These are phyloP conservation scores for Pichia nanzhaoensis DNA, from an alignment of 805 yeast genomes.

Conservation along the genomic window DNA sequence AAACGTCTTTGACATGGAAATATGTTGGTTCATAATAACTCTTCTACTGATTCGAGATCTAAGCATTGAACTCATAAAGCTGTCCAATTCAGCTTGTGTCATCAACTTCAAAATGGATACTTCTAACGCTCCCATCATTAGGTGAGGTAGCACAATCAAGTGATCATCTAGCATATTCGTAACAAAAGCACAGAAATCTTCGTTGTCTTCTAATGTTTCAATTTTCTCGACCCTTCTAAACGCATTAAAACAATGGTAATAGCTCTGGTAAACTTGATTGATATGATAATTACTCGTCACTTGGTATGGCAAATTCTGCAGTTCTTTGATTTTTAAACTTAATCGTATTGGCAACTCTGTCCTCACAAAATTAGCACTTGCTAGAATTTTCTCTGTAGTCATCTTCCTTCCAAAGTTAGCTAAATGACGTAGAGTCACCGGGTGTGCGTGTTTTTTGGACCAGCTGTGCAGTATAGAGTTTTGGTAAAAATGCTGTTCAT, in stretches of 20 bases:
- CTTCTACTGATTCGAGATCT: conserved; percentile 86
- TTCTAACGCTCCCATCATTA: conserved; percentile 91
- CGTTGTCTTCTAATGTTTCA: conserved; percentile 66
- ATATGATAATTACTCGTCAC: conserved; percentile 82
- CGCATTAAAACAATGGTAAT: conserved; percentile 80
- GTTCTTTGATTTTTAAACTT: conserved; percentile 69
- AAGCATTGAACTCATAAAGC: conserved; percentile 66
- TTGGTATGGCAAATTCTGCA: conserved; percentile 75
- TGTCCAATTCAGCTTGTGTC: conserved; percentile 60
- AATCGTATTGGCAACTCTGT: conserved; percentile 79
- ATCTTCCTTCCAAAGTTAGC: conserved; percentile 83
- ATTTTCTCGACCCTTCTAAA: conserved; percentile 70
- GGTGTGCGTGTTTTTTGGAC: conserved; percentile 66
- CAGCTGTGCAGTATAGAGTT: conserved; percentile 60
- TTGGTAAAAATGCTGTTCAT: conserved; percentile 79
- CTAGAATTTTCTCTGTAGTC: conserved; percentile 67
- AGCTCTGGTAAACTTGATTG: conserved; percentile 78
- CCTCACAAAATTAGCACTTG: conserved; percentile 84
- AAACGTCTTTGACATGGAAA: conserved; percentile 66
- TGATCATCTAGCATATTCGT: conserved; percentile 69
- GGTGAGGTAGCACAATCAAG: conserved; percentile 73
- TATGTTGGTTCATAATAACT: conserved; percentile 86
- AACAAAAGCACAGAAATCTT: conserved; percentile 58
- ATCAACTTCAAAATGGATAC: conserved; percentile 53
- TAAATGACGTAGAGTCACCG: conserved; percentile 82